Conservation (phyloP, 1,139 yeast species). For the Geotrichum cucujoidarum region DNA sequence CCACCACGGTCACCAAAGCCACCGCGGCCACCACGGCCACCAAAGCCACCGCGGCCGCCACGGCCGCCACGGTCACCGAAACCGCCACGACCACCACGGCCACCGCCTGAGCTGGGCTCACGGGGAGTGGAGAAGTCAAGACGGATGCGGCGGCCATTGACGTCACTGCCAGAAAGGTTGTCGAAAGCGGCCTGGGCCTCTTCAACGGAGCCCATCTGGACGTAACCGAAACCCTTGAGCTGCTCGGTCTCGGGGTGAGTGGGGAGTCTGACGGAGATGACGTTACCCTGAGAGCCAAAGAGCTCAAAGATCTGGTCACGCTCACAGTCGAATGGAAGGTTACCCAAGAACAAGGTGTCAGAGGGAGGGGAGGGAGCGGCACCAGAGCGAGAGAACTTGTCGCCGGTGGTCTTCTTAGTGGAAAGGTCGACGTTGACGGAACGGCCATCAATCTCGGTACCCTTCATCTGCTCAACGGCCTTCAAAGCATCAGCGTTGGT, state of each 20-base stretch:
- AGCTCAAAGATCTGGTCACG: constrained; percentile 69
- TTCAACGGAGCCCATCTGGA: constrained; percentile 78
- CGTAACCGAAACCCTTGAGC: constrained; percentile 98
- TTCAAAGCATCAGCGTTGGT: constrained; percentile 71
- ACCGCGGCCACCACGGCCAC: constrained; percentile 40
- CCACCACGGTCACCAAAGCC: constrained; percentile 35
- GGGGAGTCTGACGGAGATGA: constrained; percentile 88
- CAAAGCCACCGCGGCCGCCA: constrained; percentile 42
- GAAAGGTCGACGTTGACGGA: constrained; percentile 92
- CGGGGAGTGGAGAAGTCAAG: constrained; percentile 92
- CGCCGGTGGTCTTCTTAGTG: constrained; percentile 48
- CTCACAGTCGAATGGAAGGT: constrained; percentile 83
- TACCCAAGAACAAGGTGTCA: constrained; percentile 93
- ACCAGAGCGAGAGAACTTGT: constrained; percentile 16
- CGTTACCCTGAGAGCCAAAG: constrained; percentile 74
- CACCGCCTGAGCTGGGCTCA: constrained; percentile 43
- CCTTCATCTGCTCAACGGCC: constrained; percentile 85
- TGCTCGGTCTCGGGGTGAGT: constrained; percentile 98
- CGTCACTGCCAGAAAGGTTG: constrained; percentile 80
- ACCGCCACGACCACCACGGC: constrained; percentile 35
- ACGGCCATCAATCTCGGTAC: constrained; percentile 94
- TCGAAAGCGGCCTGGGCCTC: constrained; percentile 89
- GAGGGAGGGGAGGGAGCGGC: constrained; percentile 40
- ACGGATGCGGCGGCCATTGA: constrained; percentile 92
- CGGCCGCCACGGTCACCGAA: constrained; percentile 41